phyloP scores from a whole-genome alignment of 306 rosid genomes.

The Luffa aegyptiaca region DNA sequence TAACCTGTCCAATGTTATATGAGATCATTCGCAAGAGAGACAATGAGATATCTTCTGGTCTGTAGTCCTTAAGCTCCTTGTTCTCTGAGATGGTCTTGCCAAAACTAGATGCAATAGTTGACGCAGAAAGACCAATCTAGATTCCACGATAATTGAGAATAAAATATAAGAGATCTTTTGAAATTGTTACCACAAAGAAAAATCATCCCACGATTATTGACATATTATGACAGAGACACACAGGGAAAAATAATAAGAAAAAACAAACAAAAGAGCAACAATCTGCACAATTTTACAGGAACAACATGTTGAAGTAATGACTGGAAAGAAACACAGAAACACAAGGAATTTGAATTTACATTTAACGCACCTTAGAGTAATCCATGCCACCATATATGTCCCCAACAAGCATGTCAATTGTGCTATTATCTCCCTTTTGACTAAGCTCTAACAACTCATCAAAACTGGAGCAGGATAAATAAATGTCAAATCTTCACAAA shows the following conservation, averaged over 20 bases:
- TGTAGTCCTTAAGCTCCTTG: slow-evolving; percentile 87
- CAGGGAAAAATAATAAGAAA: neutral
- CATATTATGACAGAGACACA: neutral
- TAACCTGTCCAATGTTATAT: slow-evolving; percentile 97
- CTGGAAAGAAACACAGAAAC: neutral
- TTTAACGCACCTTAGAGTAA: slow-evolving; percentile 63
- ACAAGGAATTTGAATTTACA: slow-evolving; percentile 9
- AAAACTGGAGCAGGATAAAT: slow-evolving; percentile 45
- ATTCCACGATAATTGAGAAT: slow-evolving; percentile 14
- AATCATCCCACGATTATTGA: neutral
- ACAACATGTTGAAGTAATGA: neutral
- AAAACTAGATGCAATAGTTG: slow-evolving; percentile 97
- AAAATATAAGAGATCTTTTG: neutral
- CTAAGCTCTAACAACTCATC: slow-evolving; percentile 97
- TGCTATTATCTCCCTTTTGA: slow-evolving; percentile 86
- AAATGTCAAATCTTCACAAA: slow-evolving; percentile 20
- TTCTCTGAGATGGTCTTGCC: slow-evolving; percentile 84
- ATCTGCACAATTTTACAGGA: neutral
- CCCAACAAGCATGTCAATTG: slow-evolving; percentile 98
- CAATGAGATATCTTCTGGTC: slow-evolving; percentile 96
- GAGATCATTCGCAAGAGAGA: slow-evolving; percentile 98
- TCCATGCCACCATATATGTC: slow-evolving; percentile 98
- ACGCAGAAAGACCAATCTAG: slow-evolving; percentile 92
- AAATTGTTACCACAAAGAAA: neutral
- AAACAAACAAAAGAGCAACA: neutral